These are phyloP conservation scores for Beauveria rudraprayagi DNA, from an alignment of 2,329 filamentous ascomycete genomes.

Conservation along the genomic window DNA sequence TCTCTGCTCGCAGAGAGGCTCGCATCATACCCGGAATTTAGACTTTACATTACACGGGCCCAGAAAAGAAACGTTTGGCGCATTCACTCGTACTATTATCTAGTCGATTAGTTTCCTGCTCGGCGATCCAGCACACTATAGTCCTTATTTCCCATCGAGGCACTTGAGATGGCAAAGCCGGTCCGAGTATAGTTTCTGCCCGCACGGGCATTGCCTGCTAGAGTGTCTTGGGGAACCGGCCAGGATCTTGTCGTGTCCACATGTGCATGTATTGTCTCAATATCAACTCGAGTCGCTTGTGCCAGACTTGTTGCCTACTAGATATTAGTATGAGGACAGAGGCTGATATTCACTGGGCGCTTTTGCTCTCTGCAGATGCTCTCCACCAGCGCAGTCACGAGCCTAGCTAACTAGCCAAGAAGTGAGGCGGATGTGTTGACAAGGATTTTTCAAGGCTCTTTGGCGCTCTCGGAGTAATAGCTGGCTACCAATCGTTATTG, in stretches of 20 bases:
- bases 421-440: neutral
- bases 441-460: neutral
- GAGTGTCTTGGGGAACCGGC: neutral
- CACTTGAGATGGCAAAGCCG: neutral
- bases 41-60: neutral
- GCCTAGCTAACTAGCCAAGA: neutral
- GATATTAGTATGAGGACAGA: too few species aligned
- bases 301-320: neutral
- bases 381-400: neutral
- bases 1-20: neutral
- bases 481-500: too few species aligned
- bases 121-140: too few species aligned
- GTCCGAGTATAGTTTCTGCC: neutral
- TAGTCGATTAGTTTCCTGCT: too few species aligned
- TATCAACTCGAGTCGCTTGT: neutral
- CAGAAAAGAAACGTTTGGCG: neutral
- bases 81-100: too few species aligned
- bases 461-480: neutral
- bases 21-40: neutral
- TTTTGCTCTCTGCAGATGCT: neutral
- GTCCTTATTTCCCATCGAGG: too few species aligned
- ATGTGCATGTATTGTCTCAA: neutral
- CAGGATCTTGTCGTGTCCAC: neutral
- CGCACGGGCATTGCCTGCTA: neutral
- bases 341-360: neutral